Conservation (phyloP, 352 stramenopile genomes). For the Thalassiosira hispida region DNA sequence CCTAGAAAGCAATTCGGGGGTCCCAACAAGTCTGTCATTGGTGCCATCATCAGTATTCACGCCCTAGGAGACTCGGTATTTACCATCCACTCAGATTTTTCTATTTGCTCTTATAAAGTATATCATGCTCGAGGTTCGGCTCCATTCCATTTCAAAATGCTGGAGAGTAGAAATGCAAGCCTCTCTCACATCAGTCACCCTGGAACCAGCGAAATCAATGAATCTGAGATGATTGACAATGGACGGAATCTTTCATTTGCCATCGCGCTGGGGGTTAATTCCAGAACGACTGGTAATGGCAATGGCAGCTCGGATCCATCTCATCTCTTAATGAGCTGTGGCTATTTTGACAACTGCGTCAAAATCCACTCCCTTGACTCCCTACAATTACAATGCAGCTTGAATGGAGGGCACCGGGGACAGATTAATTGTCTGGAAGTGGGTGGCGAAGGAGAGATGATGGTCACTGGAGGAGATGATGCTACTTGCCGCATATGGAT, state of each 20-base stretch:
- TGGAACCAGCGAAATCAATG: conserved; percentile 15
- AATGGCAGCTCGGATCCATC: conserved; percentile 56
- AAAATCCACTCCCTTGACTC: conserved; percentile 76
- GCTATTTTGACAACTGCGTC: conserved; percentile 80
- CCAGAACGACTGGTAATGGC: conserved; percentile 49
- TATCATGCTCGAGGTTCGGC: conserved; percentile 52
- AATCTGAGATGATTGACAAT: conserved; percentile 3
- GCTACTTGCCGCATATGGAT: conserved; percentile 81
- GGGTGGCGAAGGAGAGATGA: conserved; percentile 68
- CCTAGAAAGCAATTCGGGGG: conserved; percentile 79
- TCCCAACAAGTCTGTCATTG: conserved; percentile 40
- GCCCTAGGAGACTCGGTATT: conserved; percentile 62
- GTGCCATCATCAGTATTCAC: conserved; percentile 72
- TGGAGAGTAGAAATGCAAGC: conserved; percentile 52
- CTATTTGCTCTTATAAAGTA: conserved; percentile 79
- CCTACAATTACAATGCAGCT: conserved; percentile 59
- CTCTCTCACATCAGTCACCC: conserved; percentile 20
- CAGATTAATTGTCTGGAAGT: conserved; percentile 80
- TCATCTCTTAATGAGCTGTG: conserved; percentile 74
- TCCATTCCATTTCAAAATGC: conserved; percentile 64
- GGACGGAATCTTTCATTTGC: conserved; percentile 68
- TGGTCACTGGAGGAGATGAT: conserved; percentile 82
- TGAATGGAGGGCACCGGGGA: conserved; percentile 73
- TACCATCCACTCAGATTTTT: conserved; percentile 81
- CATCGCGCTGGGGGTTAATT: conserved; percentile 66